Evolutionary conservation across 1,139 yeast species (phyloP).

Genomic region (Spathaspora jeffriesii): DNA sequence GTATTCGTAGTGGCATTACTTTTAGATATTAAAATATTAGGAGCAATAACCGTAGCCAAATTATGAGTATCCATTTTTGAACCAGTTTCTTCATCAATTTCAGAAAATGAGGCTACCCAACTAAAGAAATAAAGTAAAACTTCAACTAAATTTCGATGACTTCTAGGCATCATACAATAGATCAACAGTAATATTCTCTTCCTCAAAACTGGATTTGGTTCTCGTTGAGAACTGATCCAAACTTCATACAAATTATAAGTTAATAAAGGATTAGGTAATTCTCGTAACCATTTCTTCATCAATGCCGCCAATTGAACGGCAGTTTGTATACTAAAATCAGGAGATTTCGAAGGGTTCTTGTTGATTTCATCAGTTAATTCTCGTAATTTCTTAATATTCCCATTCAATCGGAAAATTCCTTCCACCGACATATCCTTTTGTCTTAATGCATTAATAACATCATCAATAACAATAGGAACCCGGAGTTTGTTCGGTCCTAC

Average conservation of each 20-base stretch:
- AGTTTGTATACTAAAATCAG: conserved; percentile 73
- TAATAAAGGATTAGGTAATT: conserved; percentile 87
- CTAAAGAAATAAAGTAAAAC: conserved; percentile 83
- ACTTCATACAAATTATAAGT: conserved; percentile 75
- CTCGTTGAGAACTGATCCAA: conserved; percentile 78
- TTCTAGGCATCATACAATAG: conserved; percentile 79
- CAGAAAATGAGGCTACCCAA: conserved; percentile 97
- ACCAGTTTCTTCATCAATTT: conserved; percentile 82
- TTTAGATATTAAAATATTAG: conserved; percentile 73
- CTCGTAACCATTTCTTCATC: conserved; percentile 88
- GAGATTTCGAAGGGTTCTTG: conserved; percentile 68
- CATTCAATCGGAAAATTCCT: conserved; percentile 95
- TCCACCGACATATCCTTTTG: conserved; percentile 97
- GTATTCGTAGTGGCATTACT: conserved; percentile 23
- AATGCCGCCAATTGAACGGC: conserved; percentile 95
- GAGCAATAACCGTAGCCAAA: conserved; percentile 93
- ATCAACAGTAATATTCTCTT: conserved; percentile 66
- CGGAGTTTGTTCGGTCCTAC: conserved; percentile 80
- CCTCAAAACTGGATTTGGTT: conserved; percentile 47
- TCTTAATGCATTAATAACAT: conserved; percentile 76
- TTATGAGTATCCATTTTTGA: conserved; percentile 98
- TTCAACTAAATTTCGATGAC: conserved; percentile 84
- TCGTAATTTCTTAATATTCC: conserved; percentile 83
- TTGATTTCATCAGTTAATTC: conserved; percentile 79
- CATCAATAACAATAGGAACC: conserved; percentile 88